Conservation (phyloP, 768 basidiomycete genomes). For the Lactarius akahatsu region DNA sequence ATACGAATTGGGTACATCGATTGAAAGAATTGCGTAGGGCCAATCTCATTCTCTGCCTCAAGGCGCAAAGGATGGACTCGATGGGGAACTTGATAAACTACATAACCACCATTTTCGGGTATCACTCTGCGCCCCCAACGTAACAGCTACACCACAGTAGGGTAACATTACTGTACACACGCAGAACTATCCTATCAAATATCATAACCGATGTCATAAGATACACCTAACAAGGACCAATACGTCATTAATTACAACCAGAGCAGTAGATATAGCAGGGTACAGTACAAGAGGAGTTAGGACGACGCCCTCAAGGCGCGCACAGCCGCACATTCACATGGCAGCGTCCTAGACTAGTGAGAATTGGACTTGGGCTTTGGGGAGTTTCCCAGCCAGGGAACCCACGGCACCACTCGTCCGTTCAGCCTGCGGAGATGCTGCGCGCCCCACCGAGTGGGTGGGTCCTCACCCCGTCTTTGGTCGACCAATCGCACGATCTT, state of each 20-base stretch:
- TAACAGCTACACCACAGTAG: not conserved
- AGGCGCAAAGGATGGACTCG: not conserved
- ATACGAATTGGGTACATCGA: not conserved
- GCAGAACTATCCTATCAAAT: not conserved
- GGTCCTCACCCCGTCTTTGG: constrained; percentile 57
- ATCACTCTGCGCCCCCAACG: not conserved
- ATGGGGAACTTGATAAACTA: not conserved
- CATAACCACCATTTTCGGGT: not conserved
- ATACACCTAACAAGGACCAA: not conserved
- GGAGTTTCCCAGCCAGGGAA: constrained; percentile 52
- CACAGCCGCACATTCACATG: not conserved
- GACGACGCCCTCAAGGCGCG: not conserved
- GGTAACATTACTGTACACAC: not conserved
- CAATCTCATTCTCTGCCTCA: not conserved
- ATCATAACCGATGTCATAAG: not conserved
- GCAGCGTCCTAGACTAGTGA: constrained; percentile 15
- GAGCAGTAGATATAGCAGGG: not conserved
- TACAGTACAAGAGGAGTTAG: not conserved
- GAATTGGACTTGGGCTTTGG: constrained; percentile 39
- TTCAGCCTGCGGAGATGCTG: constrained; percentile 49
- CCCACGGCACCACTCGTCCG: constrained; percentile 51
- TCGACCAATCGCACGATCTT: constrained; percentile 59
- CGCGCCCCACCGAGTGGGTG: constrained; percentile 50
- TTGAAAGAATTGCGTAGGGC: not conserved
- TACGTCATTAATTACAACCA: constrained; percentile 1